Base-by-base conservation (phyloP, 23 red algal genomes). In the Gracilaria vermiculophylla region DNA sequence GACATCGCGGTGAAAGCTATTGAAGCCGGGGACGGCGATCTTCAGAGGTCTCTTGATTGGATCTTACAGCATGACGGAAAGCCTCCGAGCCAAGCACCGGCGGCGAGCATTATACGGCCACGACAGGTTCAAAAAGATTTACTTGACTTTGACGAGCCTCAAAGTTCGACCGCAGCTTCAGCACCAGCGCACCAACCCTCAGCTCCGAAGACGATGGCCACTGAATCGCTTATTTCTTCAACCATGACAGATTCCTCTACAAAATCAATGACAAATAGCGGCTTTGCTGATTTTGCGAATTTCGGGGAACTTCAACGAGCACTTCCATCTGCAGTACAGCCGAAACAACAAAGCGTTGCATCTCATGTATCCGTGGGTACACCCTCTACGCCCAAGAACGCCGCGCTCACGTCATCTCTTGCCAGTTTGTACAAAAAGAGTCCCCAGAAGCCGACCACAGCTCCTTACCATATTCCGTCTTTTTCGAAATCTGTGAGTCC, bases 241-340 rank as follows among this genome's bases (percentile, higher is more conserved):
- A 62, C 54, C 5, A n/a, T 31, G 45, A 67, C 8, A n/a, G 52
- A 41, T 28, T 33, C 56, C 2, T 48, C 85, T 70, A 3, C 28
- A 35, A 28, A 35, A 15, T 13, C 25, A n/a, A 23, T 16, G 27
- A 57, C 64, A 34, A 76, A 83, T 57, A 34, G 29, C 29, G 77
- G 81, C 37, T 75, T 85, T 70, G 80, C 77, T n/a, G 90, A 93
- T 52, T 93, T 93, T 48, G 90, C 90, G 17, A 56, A 84, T 27
- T 93, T 84, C 34, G 90, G 81, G 7, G 90, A 42, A 33, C 77
- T 85, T 84, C 78, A 93, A 41, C 52, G 37, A 23, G 65, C 80
- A 15, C 58, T 78, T 23, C 80, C 70, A 39, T 42, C 76, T 36
- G 47, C 69, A 61, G 27, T 43, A 8, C 14, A 16, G 14, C 10